A percentile compares a stretch with the other conserved stretches of the same genome.
Conservation (phyloP, 345 rosid species). For the Dovyalis caffra region DNA sequence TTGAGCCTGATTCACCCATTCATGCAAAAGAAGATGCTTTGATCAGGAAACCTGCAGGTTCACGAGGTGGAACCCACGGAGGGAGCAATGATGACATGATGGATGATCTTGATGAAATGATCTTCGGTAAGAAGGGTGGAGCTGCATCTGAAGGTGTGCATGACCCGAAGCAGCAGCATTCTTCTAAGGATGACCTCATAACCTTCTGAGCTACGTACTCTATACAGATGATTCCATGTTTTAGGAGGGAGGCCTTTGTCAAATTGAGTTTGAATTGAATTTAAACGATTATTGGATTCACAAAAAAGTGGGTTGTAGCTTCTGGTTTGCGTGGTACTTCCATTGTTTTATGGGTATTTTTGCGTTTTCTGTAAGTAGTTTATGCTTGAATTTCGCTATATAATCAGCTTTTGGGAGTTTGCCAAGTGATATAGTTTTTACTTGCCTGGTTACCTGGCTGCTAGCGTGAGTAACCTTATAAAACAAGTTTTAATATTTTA, state of each 20-base stretch:
- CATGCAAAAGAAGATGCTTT: slow-evolving; percentile 60
- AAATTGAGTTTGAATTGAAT: neutral
- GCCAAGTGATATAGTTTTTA: neutral
- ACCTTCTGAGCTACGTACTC: slow-evolving; percentile 39
- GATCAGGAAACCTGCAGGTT: slow-evolving; percentile 69
- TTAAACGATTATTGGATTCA: slow-evolving; percentile 5
- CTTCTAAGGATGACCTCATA: slow-evolving; percentile 81
- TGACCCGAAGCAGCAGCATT: slow-evolving; percentile 55
- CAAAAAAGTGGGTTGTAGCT: neutral
- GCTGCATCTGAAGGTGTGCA: slow-evolving; percentile 50
- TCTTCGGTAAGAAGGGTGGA: slow-evolving; percentile 79
- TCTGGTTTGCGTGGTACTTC: neutral
- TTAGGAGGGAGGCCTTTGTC: neutral
- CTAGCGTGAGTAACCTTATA: no score
- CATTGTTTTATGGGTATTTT: neutral
- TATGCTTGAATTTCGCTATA: neutral
- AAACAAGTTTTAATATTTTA: no score
- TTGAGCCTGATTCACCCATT: slow-evolving; percentile 67
- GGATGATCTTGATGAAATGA: slow-evolving; percentile 98
- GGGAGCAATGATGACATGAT: slow-evolving; percentile 78
- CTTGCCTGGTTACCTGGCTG: no score
- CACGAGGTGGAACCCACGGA: slow-evolving; percentile 47
- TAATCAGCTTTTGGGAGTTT: neutral
- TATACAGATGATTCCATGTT: neutral
- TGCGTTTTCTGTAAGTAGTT: slow-evolving; percentile 10